phyloP scores from a whole-genome alignment of 2,329 filamentous ascomycete species.

The Cladosporium sp. region DNA sequence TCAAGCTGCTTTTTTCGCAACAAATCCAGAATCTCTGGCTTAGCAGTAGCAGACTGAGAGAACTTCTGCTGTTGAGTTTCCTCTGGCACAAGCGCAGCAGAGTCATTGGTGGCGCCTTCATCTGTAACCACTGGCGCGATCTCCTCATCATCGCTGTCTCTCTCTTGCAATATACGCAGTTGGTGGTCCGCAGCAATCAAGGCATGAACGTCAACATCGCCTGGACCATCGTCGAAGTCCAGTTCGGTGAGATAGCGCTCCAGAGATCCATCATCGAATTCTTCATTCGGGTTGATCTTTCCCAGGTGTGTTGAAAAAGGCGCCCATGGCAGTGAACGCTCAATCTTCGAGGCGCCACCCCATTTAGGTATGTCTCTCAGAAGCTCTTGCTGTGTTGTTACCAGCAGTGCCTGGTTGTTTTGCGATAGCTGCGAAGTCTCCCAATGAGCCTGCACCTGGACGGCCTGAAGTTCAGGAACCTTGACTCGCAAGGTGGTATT shows the following conservation, averaged over 20 bases:
- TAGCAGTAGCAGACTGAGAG: background rate
- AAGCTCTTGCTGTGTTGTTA: conserved; percentile 32
- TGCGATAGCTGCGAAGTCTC: conserved; percentile 20
- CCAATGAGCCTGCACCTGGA: conserved; percentile 45
- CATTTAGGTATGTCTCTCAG: conserved; percentile 33
- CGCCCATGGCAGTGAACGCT: conserved; percentile 42
- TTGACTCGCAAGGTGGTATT: conserved; percentile 46
- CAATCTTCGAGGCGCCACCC: conserved; percentile 36
- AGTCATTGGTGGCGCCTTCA: no score
- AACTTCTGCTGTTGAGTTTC: no score
- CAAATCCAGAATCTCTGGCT: conserved; percentile 27
- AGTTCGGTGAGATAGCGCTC: conserved; percentile 34
- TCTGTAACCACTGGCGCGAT: conserved; percentile 17
- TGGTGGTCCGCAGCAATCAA: conserved; percentile 47
- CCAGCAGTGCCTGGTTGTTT: conserved; percentile 29
- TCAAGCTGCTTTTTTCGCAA: conserved; percentile 33
- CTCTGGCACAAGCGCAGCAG: no score
- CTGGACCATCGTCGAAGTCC: conserved; percentile 19
- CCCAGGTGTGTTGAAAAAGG: conserved; percentile 43
- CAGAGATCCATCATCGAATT: conserved; percentile 38
- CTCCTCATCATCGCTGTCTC: conserved; percentile 36
- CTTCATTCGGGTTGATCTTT: conserved; percentile 35
- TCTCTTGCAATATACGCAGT: conserved; percentile 40
- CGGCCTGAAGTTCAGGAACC: conserved; percentile 46
- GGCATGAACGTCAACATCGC: conserved; percentile 35